A percentile compares a stretch with the other conserved stretches of the same genome.
Evolutionary conservation across 257 asterid genomes (phyloP).

Genomic region (Anisodus acutangulus): DNA sequence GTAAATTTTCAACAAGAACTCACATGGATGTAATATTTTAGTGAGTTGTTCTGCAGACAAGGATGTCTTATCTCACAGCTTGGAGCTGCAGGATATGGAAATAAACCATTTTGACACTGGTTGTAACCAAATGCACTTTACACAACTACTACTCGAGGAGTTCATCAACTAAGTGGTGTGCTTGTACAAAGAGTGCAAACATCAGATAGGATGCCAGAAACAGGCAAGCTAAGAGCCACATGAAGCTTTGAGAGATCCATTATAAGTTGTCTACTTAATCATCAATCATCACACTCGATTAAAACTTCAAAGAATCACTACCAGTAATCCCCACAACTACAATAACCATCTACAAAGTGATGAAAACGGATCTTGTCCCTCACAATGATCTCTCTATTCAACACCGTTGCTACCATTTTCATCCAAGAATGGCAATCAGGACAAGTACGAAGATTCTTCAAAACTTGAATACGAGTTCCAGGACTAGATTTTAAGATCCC

Average conservation of each 20-base stretch:
- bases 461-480: constrained; percentile 63
- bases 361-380: constrained; percentile 85
- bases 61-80: neutral
- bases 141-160: neutral
- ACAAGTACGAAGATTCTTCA: constrained; percentile 76
- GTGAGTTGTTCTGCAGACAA: neutral
- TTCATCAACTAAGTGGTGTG: neutral
- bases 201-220: neutral
- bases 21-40: neutral
- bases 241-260: neutral
- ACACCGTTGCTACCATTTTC: constrained; percentile 63
- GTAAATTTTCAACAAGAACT: neutral
- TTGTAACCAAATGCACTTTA: neutral
- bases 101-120: neutral
- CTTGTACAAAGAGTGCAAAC: neutral
- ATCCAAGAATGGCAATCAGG: constrained; percentile 82
- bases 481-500: constrained; percentile 72
- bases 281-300: neutral
- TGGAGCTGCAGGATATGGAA: neutral
- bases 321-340: constrained; percentile 84
- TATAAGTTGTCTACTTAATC: neutral
- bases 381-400: constrained; percentile 63
- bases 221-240: constrained; percentile 26
- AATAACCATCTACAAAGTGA: constrained; percentile 64
- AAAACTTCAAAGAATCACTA: constrained; percentile 34